These are phyloP conservation scores for Eucalyptus cloeziana DNA, from an alignment of 345 rosid genomes.

Conservation along the genomic window DNA sequence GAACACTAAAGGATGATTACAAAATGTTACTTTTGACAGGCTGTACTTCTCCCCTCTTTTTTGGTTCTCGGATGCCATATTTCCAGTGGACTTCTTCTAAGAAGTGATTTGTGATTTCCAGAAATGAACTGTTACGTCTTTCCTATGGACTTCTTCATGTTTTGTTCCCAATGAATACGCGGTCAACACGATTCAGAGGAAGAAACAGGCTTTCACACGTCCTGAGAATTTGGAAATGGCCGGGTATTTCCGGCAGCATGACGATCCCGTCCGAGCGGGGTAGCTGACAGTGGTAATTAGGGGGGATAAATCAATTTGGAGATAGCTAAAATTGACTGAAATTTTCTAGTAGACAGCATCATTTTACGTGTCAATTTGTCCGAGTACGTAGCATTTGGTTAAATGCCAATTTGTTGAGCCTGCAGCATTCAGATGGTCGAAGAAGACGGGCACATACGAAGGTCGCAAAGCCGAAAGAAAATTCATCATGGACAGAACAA, in stretches of 20 bases:
- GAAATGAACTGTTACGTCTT: not conserved
- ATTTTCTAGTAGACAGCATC: not conserved
- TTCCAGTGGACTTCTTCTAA: not conserved
- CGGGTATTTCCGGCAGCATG: not conserved
- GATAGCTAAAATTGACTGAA: too few relatives aligned
- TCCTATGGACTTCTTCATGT: too few relatives aligned
- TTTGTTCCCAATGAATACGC: not conserved
- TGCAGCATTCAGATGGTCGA: not conserved
- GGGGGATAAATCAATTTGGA: not conserved
- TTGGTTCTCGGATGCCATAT: not conserved
- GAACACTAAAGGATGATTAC: not conserved
- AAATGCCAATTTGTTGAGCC: not conserved
- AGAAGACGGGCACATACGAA: not conserved
- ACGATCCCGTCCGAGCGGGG: not conserved
- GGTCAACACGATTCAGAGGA: not conserved
- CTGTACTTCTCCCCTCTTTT: not conserved
- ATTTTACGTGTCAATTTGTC: not conserved
- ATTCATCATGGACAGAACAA: not conserved
- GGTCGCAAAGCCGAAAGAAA: not conserved
- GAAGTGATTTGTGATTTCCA: not conserved
- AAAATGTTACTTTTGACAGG: not conserved
- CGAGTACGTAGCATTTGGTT: not conserved
- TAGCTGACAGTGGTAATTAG: not conserved
- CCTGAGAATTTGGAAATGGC: not conserved
- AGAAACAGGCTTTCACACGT: not conserved